phyloP scores from a whole-genome alignment of 768 basidiomycete species.

The Clathrus columnatus region DNA sequence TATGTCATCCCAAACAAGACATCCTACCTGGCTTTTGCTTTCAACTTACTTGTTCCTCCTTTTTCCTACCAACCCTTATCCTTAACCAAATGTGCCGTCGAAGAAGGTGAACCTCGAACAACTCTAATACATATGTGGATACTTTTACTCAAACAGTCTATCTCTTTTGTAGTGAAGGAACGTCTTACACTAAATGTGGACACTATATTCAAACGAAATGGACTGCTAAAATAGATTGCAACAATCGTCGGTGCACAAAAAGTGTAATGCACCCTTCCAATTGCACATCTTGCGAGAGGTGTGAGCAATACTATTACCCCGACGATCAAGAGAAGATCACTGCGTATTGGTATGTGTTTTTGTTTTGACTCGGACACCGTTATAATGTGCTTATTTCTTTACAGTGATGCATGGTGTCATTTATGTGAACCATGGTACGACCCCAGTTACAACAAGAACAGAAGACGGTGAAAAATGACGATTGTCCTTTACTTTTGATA shows the following conservation, averaged over 20 bases:
- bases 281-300: slow-evolving; percentile 31
- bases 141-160: slow-evolving; percentile 14
- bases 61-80: slow-evolving; percentile 10
- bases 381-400: background rate
- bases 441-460: background rate
- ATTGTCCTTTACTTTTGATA: background rate
- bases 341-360: slow-evolving; percentile 5
- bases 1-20: slow-evolving; percentile 1
- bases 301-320: slow-evolving; percentile 63
- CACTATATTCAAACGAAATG: slow-evolving; percentile 63
- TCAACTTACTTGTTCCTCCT: slow-evolving; percentile 42
- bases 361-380: background rate
- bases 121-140: no score
- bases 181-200: slow-evolving; percentile 50
- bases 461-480: background rate
- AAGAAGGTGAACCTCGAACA: background rate
- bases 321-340: slow-evolving; percentile 58
- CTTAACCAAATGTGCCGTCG: slow-evolving; percentile 21
- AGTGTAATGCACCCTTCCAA: slow-evolving; percentile 32
- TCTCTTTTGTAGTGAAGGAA: slow-evolving; percentile 47
- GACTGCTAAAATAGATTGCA: slow-evolving; percentile 48
- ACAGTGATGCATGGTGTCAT: slow-evolving; percentile 9
- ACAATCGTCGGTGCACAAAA: slow-evolving; percentile 32
- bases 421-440: slow-evolving; percentile 10
- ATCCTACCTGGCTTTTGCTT: slow-evolving; percentile 29